These are phyloP conservation scores for Hippophae gyantsensis DNA, from an alignment of 306 rosid genomes.

Conservation along the genomic window DNA sequence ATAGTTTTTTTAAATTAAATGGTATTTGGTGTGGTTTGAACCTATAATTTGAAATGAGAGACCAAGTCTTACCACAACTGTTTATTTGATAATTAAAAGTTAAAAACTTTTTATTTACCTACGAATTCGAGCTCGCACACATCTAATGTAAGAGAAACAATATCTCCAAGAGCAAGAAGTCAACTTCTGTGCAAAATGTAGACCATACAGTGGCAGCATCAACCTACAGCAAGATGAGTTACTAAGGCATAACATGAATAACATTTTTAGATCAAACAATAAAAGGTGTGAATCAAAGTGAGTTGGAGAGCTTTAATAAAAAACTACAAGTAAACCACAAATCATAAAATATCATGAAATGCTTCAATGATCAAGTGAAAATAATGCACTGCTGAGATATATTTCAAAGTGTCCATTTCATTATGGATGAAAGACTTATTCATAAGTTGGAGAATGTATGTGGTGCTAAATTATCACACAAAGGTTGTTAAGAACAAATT, in stretches of 20 bases:
- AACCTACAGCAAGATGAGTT: slow-evolving; percentile 37
- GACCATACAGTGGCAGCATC: slow-evolving; percentile 36
- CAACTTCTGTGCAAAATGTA: slow-evolving; percentile 42
- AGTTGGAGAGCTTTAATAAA: too few species aligned
- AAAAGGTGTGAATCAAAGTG: neutral
- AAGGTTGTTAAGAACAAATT: neutral
- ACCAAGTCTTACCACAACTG: too few species aligned
- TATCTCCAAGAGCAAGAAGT: slow-evolving; percentile 42
- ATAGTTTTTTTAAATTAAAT: too few species aligned
- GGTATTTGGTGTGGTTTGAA: too few species aligned
- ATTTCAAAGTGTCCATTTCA: too few species aligned
- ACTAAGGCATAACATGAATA: neutral
- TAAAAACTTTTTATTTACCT: slow-evolving; percentile 34
- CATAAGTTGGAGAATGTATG: neutral
- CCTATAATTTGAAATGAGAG: too few species aligned
- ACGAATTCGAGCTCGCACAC: slow-evolving; percentile 25
- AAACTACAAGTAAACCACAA: too few species aligned
- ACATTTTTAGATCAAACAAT: too few species aligned
- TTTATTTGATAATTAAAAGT: slow-evolving; percentile 1
- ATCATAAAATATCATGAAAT: too few species aligned
- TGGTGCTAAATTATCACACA: slow-evolving; percentile 1
- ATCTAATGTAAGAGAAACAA: slow-evolving; percentile 33
- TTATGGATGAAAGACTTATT: neutral
- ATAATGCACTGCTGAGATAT: too few species aligned
- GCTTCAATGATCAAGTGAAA: too few species aligned